phyloP scores from a whole-genome alignment of 1,284 basidiomycete species.

The Heliocybe sulcata region DNA sequence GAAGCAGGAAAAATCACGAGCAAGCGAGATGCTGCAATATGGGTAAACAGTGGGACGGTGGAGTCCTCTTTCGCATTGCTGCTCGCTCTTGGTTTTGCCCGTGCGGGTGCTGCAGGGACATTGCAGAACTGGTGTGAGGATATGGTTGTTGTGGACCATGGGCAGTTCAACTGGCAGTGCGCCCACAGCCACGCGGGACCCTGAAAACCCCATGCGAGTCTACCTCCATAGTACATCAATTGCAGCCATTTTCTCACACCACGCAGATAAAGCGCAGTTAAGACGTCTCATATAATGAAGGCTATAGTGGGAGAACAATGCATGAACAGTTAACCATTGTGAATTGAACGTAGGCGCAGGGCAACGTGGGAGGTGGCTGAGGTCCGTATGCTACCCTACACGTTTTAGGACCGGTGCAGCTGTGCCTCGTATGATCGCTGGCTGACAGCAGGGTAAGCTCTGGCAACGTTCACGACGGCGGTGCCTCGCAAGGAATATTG shows the following conservation, averaged over 20 bases:
- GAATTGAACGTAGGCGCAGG: too few species aligned
- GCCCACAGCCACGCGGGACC: background rate
- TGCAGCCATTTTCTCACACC: too few species aligned
- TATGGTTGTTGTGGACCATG: background rate
- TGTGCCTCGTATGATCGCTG: background rate
- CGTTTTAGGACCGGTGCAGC: background rate
- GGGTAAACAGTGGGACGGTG: background rate
- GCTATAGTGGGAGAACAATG: too few species aligned
- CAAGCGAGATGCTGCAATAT: too few species aligned
- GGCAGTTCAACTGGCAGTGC: background rate
- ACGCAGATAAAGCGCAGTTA: too few species aligned
- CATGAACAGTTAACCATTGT: too few species aligned
- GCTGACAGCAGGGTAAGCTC: background rate
- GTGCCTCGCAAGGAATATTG: background rate
- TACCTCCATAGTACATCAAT: too few species aligned
- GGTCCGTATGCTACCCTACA: too few species aligned
- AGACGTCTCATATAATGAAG: too few species aligned
- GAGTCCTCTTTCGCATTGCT: background rate
- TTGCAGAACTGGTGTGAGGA: background rate
- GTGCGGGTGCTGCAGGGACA: background rate
- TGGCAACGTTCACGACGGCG: background rate
- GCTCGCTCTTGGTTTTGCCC: background rate
- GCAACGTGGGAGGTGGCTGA: background rate
- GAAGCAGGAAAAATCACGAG: background rate
- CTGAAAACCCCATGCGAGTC: background rate